phyloP scores from a whole-genome alignment of 495 filamentous ascomycete species.

The Talaromyces ruber region DNA sequence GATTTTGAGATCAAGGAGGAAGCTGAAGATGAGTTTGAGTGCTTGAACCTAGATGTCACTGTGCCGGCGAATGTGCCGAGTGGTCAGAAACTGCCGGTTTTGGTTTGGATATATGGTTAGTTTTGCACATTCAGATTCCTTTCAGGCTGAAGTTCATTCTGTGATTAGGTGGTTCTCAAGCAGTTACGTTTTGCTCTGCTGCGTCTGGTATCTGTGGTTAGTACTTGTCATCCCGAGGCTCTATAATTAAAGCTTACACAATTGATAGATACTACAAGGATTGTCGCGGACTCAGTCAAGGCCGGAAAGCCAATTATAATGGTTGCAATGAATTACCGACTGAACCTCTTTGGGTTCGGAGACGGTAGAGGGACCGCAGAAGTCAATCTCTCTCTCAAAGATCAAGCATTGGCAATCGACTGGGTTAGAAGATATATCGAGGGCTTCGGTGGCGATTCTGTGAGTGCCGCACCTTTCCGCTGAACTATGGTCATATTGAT shows the following conservation, averaged over 20 bases:
- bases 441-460: slow-evolving; percentile 57
- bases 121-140: not conserved
- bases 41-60: slow-evolving; percentile 34
- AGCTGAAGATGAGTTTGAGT: slow-evolving; percentile 34
- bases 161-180: slow-evolving; percentile 25
- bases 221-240: not conserved
- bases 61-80: slow-evolving; percentile 15
- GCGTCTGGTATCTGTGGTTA: slow-evolving; percentile 32
- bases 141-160: not conserved
- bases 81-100: slow-evolving; percentile 20
- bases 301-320: slow-evolving; percentile 44
- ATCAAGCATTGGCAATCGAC: slow-evolving; percentile 57
- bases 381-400: slow-evolving; percentile 51
- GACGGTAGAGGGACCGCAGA: slow-evolving; percentile 30
- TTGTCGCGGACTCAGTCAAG: slow-evolving; percentile 27
- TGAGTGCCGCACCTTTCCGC: slow-evolving; percentile 8
- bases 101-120: slow-evolving; percentile 36
- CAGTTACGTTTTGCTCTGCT: slow-evolving; percentile 33
- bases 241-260: not conserved
- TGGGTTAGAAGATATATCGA: slow-evolving; percentile 50
- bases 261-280: slow-evolving; percentile 19
- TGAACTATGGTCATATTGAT: not conserved
- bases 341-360: slow-evolving; percentile 58
- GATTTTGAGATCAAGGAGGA: slow-evolving; percentile 11
- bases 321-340: slow-evolving; percentile 55